phyloP scores from a whole-genome alignment of 169 alveolate genomes.

The Cryptosporidium canis region DNA sequence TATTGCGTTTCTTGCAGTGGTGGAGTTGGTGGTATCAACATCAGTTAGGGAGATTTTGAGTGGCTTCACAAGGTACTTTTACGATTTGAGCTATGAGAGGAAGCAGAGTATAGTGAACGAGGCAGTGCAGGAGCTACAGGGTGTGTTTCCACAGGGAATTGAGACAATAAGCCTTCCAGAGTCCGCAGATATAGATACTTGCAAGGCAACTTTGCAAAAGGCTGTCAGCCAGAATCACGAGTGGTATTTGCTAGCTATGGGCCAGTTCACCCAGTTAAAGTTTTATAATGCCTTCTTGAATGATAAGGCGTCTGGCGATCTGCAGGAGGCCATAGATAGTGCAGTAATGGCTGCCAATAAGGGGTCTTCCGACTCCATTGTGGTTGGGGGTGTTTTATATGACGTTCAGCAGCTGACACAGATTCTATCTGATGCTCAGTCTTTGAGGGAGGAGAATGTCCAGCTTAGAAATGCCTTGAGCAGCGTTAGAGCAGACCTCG shows the following conservation, averaged over 20 bases:
- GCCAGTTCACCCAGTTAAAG: slow-evolving; percentile 54
- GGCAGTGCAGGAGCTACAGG: slow-evolving; percentile 50
- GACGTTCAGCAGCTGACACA: slow-evolving; percentile 1
- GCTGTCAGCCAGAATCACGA: slow-evolving; percentile 59
- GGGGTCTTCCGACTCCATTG: background rate
- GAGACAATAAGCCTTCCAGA: slow-evolving; percentile 26
- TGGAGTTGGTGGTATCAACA: background rate
- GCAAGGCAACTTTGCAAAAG: slow-evolving; percentile 32
- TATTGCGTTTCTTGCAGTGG: background rate
- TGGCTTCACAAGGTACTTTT: slow-evolving; percentile 44
- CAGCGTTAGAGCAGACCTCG: slow-evolving; percentile 14
- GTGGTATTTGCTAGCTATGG: slow-evolving; percentile 67
- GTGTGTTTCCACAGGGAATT: slow-evolving; percentile 49
- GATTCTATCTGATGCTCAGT: background rate
- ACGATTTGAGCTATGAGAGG: slow-evolving; percentile 40
- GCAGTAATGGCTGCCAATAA: background rate
- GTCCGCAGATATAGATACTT: slow-evolving; percentile 22
- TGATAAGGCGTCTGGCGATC: slow-evolving; percentile 35
- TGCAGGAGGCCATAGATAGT: background rate
- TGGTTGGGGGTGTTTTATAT: slow-evolving; percentile 37
- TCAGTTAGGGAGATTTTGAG: background rate
- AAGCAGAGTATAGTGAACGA: slow-evolving; percentile 47
- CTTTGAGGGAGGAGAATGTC: slow-evolving; percentile 39
- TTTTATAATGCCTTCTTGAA: slow-evolving; percentile 29
- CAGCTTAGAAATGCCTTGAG: slow-evolving; percentile 43